Base-by-base conservation (phyloP, 2,329 filamentous ascomycete genomes). In the Eutypella sp. region DNA sequence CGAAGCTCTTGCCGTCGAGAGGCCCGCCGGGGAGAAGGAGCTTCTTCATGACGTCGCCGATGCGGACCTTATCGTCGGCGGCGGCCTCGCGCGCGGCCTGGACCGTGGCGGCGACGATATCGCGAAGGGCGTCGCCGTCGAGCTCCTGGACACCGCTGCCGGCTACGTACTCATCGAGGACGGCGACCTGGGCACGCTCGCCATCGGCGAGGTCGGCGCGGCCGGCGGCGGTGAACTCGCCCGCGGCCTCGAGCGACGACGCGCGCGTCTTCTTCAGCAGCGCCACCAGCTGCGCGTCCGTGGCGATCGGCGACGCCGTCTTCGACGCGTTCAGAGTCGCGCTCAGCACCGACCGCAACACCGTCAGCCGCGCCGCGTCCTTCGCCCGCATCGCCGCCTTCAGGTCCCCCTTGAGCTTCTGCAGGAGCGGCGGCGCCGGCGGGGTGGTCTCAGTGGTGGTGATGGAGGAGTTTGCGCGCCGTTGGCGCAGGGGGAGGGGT, bases 241-340 rank as follows among this genome's bases (percentile, higher is more conserved):
- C 70, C 15, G 73, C 73, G 1, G 87, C 81, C 16, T 82, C 77
- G 41, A 75, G 68, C 4, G 76, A 73, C 2, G 75, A 70, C 37
- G 76, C 75, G 19, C 78, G 75, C 42, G 81, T 77, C 66, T 83
- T 85, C 52, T 79, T 76, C 46, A 93, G 74, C 41, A 91, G 71
- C 7, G 74, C 69, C 23, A 89, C 78, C 45, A 92, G 73, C 58
- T 86, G 79, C 52, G 78, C 74, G 64, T 92, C 86, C 19, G 81
- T 87, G 45, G 70, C 72, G 59, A 91, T 79, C n/a, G 87, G 87
- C 33, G 70, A 72, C 33, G 75, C 61, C 13, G 85, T 89, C 68
- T 91, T 91, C 62, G 82, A 84, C 27, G 85, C 82, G 66, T 90
- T 91, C 56, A 84, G 82, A 50, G 85, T 81, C 51, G 85, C 78